Evolutionary conservation across 306 rosid genomes (phyloP), one percentile per base, ranked within the genome.

Genomic region (Cicer arietinum): DNA sequence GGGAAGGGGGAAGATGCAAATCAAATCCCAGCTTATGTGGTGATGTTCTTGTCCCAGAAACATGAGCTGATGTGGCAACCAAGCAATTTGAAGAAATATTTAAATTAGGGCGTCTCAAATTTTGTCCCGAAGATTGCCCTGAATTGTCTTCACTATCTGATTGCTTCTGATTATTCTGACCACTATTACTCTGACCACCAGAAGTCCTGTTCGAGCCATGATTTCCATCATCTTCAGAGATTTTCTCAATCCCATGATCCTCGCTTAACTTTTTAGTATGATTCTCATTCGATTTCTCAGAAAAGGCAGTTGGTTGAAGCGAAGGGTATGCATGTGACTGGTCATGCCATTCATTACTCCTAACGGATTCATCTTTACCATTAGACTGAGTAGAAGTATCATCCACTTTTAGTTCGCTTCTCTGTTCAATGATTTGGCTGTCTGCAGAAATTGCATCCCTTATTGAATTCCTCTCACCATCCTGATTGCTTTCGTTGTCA

Each of bases 81-180:
- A 71, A 51, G 76, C 86, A 85, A 50, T 60, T 69, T 53, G 91
- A 76, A 77, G 89, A 81, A 79, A 75, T 74, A 79, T 72, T 77
- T 51, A 83, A 80, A 39, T 67, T 71, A 51, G 85, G 83, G 77
- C 67, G 82, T 43, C 71, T 92, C 89, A 87, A 87, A 88, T 82
- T 90, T 65, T 85, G 91, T 30, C 82, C 92, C 60, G 96, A 89
- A 74, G 93, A 89, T 78, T 91, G 92, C 67, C 88, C 81, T 1
- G 93, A 85, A 77, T 86, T 89, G 42, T 85, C 91, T 78, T 93
- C 93, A 65, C 89, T 86, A 58, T 88, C 89, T 9, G 90, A 86
- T 69, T 63, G 91, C 78, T 88, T 89, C 84, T 81, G 88, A 79
- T 75, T 76, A 74, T 77, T 81, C 53, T 84, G 84, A 69, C 79